Conservation (phyloP, 192 early-diverging fungal species). For the Coemansia sp. region DNA sequence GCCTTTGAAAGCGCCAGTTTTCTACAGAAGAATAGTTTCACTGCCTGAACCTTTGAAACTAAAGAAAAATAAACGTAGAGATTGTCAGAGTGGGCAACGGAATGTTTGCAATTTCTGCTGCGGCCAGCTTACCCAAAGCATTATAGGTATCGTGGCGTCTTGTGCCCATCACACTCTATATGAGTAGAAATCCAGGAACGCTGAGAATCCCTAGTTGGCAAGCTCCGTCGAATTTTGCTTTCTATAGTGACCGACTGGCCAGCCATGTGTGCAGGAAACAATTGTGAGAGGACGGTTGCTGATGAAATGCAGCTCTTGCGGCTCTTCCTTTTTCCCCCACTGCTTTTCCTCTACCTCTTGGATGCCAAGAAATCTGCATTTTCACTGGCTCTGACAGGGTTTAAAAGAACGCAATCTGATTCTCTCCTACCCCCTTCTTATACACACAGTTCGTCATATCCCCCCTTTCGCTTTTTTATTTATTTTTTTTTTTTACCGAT, state of each 20-base stretch:
- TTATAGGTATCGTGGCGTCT: too few species aligned
- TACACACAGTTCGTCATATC: too few species aligned
- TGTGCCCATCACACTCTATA: background rate
- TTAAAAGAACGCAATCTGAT: slow-evolving; percentile 18
- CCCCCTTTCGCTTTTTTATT: background rate
- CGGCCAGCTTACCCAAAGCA: slow-evolving; percentile 22
- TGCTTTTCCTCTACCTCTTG: slow-evolving; percentile 4
- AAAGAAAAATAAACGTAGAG: too few species aligned
- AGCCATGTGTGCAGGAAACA: background rate
- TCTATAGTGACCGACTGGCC: too few species aligned
- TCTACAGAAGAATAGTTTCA: too few species aligned
- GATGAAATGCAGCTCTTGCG: background rate
- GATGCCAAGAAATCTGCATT: slow-evolving; percentile 18
- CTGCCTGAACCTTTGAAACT: too few species aligned
- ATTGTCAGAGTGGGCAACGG: background rate
- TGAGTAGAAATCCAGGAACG: too few species aligned
- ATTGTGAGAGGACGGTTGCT: background rate
- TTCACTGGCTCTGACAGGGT: slow-evolving; percentile 4
- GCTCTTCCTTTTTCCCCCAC: background rate
- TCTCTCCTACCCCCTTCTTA: background rate
- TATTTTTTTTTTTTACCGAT: background rate
- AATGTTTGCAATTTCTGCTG: background rate
- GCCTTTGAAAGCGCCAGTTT: too few species aligned
- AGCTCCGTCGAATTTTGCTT: too few species aligned
- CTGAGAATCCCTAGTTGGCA: too few species aligned